phyloP scores from a whole-genome alignment of 2,329 filamentous ascomycete species.

The Aplosporella prunicola region DNA sequence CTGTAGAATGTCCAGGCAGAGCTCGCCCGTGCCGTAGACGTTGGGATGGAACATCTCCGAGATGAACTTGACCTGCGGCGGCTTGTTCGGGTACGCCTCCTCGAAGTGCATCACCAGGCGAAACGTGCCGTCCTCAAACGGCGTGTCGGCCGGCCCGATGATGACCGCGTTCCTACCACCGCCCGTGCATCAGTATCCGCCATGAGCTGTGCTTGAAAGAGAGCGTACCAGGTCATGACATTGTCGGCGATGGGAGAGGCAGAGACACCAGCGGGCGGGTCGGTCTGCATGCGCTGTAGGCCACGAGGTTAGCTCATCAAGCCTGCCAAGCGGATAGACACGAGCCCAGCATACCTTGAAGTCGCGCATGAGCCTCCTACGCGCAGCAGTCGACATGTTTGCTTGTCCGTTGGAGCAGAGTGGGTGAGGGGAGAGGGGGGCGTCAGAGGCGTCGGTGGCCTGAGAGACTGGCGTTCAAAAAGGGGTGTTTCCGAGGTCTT shows the following conservation, averaged over 20 bases:
- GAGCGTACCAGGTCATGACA: constrained; percentile 83
- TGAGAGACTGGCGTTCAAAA: constrained; percentile 8
- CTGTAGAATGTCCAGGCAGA: constrained; percentile 93
- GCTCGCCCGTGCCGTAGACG: constrained; percentile 91
- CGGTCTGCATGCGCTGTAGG: constrained; percentile 77
- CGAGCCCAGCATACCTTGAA: constrained; percentile 64
- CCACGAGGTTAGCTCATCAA: constrained; percentile 9
- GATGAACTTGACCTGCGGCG: constrained; percentile 95
- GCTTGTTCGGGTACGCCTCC: constrained; percentile 97
- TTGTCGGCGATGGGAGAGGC: constrained; percentile 93
- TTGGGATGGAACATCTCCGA: constrained; percentile 99
- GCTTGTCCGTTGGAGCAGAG: constrained; percentile 7
- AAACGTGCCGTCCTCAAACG: constrained; percentile 97
- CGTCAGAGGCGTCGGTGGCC: constrained; percentile 9
- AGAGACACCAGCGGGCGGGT: constrained; percentile 92
- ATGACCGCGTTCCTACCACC: constrained; percentile 85
- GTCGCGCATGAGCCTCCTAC: constrained; percentile 95
- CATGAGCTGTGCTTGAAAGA: neutral
- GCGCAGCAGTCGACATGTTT: constrained; percentile 83
- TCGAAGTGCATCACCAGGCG: constrained; percentile 98
- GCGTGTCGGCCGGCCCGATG: constrained; percentile 91
- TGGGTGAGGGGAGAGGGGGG: too few relatives aligned
- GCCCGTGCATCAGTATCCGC: constrained; percentile 19
- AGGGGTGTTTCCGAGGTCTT: too few relatives aligned
- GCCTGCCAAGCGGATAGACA: neutral